Base-by-base conservation (phyloP, 1,284 basidiomycete genomes). In the Ustilago loliicola region DNA sequence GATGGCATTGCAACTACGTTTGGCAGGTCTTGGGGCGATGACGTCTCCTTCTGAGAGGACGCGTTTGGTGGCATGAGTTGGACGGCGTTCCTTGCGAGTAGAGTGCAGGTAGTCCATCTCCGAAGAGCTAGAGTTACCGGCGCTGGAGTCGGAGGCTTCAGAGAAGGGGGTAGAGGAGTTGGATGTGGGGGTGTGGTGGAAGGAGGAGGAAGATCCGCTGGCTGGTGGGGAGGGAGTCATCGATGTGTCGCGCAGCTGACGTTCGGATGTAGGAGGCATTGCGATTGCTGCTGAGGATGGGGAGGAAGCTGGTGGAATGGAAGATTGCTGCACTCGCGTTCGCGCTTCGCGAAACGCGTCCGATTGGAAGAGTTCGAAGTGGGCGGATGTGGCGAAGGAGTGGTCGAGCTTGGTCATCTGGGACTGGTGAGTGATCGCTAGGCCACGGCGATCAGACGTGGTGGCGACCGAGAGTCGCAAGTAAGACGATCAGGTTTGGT, bases 41-140 rank as follows among this genome's bases (percentile, higher is more conserved):
- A 73, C 27, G 25, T 73, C 61, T 48, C 58, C 66, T 54, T 73
- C 71, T 1, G 71, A 73, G 11, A 73, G 57, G 0, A 68, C 57
- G 11, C 66, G 40, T 36, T 73, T 73, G 17, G 10, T 38, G 7
- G 54, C 36, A 19, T 64, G 38, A 13, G 2, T 42, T 19, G 61
- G 50, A 7, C 71, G 48, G 8, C 25, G n/a, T n/a, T n/a, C n/a
- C n/a, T n/a, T n/a, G 17, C 45, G 48, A 9, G 29, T 40, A 32
- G 3, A 48, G 21, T 25, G 10, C 13, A 27, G 25, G 40, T 45
- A 15, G 29, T 51, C 13, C 23, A 19, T 13, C 19, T 62, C 42
- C 19, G 47, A 32, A 36, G 19, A 68, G 58, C 57, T 64, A 36
- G 19, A 68, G 58, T 53, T 64, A 54, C 54, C 52, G 9, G 66